Conservation (phyloP, 208 protist genomes). For the Tetramitus jugosus region DNA sequence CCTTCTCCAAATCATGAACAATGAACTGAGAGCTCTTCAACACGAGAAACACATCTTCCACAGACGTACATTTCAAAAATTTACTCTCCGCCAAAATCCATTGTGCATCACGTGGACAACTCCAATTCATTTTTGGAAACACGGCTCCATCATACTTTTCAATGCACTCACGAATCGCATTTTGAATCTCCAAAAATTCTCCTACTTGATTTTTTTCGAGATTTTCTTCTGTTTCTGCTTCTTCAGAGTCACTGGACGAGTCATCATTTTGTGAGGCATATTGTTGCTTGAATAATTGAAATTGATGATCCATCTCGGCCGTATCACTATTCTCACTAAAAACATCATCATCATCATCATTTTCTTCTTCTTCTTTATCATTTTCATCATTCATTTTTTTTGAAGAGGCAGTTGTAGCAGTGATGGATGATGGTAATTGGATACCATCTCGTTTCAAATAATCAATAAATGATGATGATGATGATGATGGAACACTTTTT, state of each 20-base stretch:
- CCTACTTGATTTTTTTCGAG: background rate
- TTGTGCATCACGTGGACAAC: constrained; percentile 32
- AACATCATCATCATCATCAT: background rate
- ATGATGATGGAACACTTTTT: background rate
- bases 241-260: background rate
- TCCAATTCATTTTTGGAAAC: constrained; percentile 42
- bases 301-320: no score
- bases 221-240: background rate
- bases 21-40: constrained; percentile 40
- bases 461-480: background rate
- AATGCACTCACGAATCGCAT: constrained; percentile 26
- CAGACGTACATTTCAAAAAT: constrained; percentile 27
- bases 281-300: no score
- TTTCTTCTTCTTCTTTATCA: no score
- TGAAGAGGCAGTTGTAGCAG: background rate
- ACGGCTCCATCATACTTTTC: constrained; percentile 29
- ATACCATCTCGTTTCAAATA: constrained; percentile 11
- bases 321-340: no score
- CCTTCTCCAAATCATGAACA: constrained; percentile 35
- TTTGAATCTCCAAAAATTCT: constrained; percentile 28
- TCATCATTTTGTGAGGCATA: no score
- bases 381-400: no score
- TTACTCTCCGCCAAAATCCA: constrained; percentile 27
- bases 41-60: constrained; percentile 30
- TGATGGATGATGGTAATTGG: background rate